phyloP scores from a whole-genome alignment of 108 stramenopile species.

The Cyclotella cryptica region DNA sequence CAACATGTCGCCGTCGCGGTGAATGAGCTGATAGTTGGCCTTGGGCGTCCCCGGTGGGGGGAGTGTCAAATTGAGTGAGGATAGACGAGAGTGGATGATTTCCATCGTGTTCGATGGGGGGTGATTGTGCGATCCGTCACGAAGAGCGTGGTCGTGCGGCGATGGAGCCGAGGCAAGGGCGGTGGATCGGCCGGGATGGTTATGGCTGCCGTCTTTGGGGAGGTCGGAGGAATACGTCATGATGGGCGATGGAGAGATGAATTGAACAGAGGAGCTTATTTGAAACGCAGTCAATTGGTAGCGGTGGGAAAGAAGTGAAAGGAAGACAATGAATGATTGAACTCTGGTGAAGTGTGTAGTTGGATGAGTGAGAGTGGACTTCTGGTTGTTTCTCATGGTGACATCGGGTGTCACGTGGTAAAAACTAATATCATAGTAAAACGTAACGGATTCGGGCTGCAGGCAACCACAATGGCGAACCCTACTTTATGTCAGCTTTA shows the following conservation, averaged over 20 bases:
- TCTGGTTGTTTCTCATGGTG: too few species aligned
- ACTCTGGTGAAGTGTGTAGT: too few species aligned
- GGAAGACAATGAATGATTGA: too few species aligned
- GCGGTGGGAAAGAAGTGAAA: not conserved
- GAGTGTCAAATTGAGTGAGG: slow-evolving; percentile 21
- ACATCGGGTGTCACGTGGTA: too few species aligned
- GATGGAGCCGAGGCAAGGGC: not conserved
- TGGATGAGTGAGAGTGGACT: too few species aligned
- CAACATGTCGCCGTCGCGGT: slow-evolving; percentile 53
- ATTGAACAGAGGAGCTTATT: not conserved
- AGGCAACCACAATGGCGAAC: too few species aligned
- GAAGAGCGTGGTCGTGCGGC: not conserved
- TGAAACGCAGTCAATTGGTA: not conserved
- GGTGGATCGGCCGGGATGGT: not conserved
- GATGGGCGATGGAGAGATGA: not conserved
- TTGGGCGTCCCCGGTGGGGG: slow-evolving; percentile 48
- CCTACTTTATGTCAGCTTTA: too few species aligned
- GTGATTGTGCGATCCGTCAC: slow-evolving; percentile 6
- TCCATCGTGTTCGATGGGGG: slow-evolving; percentile 24
- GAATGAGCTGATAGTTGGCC: slow-evolving; percentile 50
- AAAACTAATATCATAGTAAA: too few species aligned
- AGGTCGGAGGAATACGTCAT: not conserved
- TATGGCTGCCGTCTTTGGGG: slow-evolving; percentile 10
- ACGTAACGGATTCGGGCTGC: too few species aligned
- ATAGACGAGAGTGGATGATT: slow-evolving; percentile 38